Percentiles rank a stretch among this genome's conserved stretches.
These are phyloP conservation scores for Coemansia interrupta DNA, from an alignment of 192 early-diverging fungal genomes.

Conservation along the genomic window DNA sequence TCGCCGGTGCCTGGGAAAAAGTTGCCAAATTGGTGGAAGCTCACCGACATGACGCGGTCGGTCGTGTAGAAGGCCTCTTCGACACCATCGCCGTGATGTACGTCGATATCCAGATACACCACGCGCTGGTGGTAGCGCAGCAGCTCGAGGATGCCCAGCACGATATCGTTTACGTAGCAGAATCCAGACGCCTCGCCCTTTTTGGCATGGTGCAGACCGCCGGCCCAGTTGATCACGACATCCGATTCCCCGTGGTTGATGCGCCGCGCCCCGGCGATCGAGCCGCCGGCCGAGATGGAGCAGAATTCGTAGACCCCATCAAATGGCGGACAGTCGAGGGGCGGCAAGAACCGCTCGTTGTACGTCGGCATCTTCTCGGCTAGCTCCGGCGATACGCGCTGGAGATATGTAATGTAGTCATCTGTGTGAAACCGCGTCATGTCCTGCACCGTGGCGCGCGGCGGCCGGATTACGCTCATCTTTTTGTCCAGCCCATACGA, in stretches of 20 bases:
- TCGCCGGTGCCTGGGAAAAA: slow-evolving; percentile 98
- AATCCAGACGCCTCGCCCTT: slow-evolving; percentile 92
- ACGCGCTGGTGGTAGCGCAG: slow-evolving; percentile 83
- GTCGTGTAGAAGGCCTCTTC: slow-evolving; percentile 97
- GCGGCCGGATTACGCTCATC: slow-evolving; percentile 78
- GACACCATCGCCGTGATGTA: slow-evolving; percentile 98
- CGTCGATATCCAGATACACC: slow-evolving; percentile 95
- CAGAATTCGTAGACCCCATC: slow-evolving; percentile 96
- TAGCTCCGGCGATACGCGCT: slow-evolving; percentile 70
- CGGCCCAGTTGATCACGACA: slow-evolving; percentile 94
- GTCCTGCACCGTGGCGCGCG: slow-evolving; percentile 78
- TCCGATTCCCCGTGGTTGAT: slow-evolving; percentile 78
- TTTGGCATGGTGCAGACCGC: slow-evolving; percentile 95
- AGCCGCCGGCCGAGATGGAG: slow-evolving; percentile 84
- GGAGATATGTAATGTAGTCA: slow-evolving; percentile 88
- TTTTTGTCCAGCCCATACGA: slow-evolving; percentile 91
- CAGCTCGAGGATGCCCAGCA: slow-evolving; percentile 85
- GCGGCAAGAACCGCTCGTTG: slow-evolving; percentile 71
- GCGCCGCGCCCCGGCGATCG: slow-evolving; percentile 86
- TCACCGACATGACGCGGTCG: slow-evolving; percentile 98
- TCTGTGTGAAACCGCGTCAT: slow-evolving; percentile 92
- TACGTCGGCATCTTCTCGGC: slow-evolving; percentile 60
- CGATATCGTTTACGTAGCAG: slow-evolving; percentile 98
- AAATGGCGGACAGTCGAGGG: slow-evolving; percentile 94
- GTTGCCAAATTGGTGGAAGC: slow-evolving; percentile 96